Evolutionary conservation across 768 basidiomycete genomes (phyloP).

Genomic region (Mycena maculata): DNA sequence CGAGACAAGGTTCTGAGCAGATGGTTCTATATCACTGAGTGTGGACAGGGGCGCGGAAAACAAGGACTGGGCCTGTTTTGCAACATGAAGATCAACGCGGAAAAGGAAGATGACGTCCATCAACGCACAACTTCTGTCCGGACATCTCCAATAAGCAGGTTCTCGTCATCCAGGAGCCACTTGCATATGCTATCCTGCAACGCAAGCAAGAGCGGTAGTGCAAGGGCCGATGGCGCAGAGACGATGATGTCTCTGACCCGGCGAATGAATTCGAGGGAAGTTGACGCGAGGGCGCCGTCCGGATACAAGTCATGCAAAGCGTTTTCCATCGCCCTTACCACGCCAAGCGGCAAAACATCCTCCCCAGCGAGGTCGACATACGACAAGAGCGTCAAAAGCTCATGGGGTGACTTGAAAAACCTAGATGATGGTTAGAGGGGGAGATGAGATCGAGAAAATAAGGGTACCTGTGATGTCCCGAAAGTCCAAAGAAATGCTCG

Average conservation of each 20-base stretch:
- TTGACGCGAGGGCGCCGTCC: conserved; percentile 38
- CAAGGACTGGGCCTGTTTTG: conserved; percentile 48
- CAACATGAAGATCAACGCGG: not conserved
- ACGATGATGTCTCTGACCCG: conserved; percentile 48
- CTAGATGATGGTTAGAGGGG: too few species aligned
- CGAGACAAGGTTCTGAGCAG: conserved; percentile 51
- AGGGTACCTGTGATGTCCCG: conserved; percentile 34
- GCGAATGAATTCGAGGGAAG: conserved; percentile 52
- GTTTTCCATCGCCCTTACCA: conserved; percentile 45
- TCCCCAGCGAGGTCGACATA: conserved; percentile 37
- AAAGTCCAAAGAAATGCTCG: conserved; percentile 41
- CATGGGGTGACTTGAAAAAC: conserved; percentile 37
- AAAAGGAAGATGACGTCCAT: conserved; percentile 11
- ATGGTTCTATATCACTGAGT: conserved; percentile 53
- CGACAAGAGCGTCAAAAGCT: conserved; percentile 38
- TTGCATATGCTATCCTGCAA: conserved; percentile 54
- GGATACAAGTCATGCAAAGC: conserved; percentile 51
- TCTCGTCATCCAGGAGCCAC: conserved; percentile 69
- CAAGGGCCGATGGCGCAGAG: conserved; percentile 39
- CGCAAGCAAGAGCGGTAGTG: conserved; percentile 49
- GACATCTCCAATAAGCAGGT: conserved; percentile 54
- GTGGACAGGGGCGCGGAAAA: conserved; percentile 58
- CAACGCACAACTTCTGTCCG: conserved; percentile 61
- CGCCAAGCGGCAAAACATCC: conserved; percentile 33
- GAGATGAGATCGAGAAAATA: conserved; percentile 4